These are phyloP conservation scores for Bretschneidera sinensis DNA, from an alignment of 345 rosid genomes.

Conservation along the genomic window DNA sequence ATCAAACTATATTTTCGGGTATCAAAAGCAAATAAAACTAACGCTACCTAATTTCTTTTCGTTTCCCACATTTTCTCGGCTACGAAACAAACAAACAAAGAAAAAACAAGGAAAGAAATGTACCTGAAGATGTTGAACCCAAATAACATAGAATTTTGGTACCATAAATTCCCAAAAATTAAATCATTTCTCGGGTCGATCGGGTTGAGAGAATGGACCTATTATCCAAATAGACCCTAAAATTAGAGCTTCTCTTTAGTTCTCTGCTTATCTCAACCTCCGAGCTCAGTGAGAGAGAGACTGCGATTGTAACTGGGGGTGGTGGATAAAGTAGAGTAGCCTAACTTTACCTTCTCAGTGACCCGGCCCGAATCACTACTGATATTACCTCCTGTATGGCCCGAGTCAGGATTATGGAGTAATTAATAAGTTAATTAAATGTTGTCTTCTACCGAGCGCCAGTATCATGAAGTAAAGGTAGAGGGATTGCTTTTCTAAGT, in stretches of 20 bases:
- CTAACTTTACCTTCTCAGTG: neutral
- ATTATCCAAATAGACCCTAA: neutral
- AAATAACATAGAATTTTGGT: slow-evolving; percentile 1
- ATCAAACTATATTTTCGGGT: neutral
- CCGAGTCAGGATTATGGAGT: neutral
- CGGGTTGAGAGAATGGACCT: neutral
- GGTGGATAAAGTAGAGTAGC: neutral
- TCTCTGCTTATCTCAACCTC: too few species aligned
- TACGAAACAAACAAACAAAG: slow-evolving; percentile 12
- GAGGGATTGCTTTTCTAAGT: too few species aligned
- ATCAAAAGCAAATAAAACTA: too few species aligned
- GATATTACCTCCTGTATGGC: neutral
- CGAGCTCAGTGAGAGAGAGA: neutral
- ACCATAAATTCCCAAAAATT: too few species aligned
- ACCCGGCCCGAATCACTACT: neutral
- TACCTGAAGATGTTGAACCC: slow-evolving; percentile 50
- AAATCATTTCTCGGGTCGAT: neutral
- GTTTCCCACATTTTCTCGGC: slow-evolving; percentile 9
- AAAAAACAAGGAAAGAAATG: slow-evolving; percentile 5
- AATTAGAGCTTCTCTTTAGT: neutral
- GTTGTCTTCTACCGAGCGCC: too few species aligned
- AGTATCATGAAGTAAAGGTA: too few species aligned
- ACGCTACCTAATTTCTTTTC: too few species aligned
- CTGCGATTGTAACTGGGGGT: neutral
- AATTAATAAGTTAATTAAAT: too few species aligned